A percentile compares a stretch with the other conserved stretches of the same genome.
These are phyloP conservation scores for Aspergillus sp. DNA, from an alignment of 2,329 filamentous ascomycete genomes.

Conservation along the genomic window DNA sequence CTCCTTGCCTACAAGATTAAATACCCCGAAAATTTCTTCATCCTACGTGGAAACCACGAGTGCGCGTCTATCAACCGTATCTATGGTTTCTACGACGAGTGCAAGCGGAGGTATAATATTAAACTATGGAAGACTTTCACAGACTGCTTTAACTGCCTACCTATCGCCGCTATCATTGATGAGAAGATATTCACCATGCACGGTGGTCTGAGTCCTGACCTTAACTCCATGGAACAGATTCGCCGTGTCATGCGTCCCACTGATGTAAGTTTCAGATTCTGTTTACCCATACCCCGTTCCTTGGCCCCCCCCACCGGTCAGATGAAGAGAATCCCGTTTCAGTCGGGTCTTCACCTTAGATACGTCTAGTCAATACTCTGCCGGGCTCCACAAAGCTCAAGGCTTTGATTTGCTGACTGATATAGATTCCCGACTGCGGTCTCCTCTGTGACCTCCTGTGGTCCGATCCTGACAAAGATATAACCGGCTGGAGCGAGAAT, in stretches of 20 bases:
- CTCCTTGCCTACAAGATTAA: constrained; percentile 99
- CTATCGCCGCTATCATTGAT: constrained; percentile 97
- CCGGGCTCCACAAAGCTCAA: constrained; percentile 32
- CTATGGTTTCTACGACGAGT: constrained; percentile 99
- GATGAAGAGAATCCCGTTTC: neutral
- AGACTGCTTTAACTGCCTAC: constrained; percentile 98
- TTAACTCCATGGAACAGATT: constrained; percentile 99
- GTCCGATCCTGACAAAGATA: constrained; percentile 99
- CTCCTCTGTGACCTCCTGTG: constrained; percentile 95
- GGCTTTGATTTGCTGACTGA: constrained; percentile 41
- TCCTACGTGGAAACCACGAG: constrained; percentile 97
- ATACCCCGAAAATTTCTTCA: constrained; percentile 99
- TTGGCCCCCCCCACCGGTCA: neutral
- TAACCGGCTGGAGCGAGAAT: constrained; percentile 98
- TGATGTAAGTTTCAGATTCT: constrained; percentile 68
- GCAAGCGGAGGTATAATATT: constrained; percentile 98
- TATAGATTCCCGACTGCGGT: constrained; percentile 93
- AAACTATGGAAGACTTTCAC: constrained; percentile 99
- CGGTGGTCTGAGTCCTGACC: constrained; percentile 90
- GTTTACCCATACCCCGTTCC: neutral
- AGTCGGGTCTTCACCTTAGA: neutral
- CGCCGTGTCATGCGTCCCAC: constrained; percentile 98
- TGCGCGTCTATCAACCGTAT: constrained; percentile 98
- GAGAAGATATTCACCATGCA: constrained; percentile 99
- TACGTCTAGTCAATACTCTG: constrained; percentile 16